Base-by-base conservation (phyloP, 139 green algal genomes). In the Dunaliella sp. region DNA sequence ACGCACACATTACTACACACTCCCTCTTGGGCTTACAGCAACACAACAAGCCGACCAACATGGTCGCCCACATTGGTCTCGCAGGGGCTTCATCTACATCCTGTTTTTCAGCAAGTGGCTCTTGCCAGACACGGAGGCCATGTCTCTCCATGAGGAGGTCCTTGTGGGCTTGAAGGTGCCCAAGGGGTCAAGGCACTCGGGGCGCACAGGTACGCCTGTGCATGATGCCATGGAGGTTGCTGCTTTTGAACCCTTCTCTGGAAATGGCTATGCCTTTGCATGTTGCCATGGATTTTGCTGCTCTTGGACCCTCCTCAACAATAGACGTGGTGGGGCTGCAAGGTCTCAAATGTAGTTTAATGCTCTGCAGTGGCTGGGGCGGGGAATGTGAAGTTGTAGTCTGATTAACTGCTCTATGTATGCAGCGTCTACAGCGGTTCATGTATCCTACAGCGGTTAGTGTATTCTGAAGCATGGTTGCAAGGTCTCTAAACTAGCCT, bases 131-230 rank as follows among this genome's bases (percentile, higher is more conserved):
- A 88, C 85, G 26, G 73, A 78, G 73, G 73, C 73, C 80, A 86
- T 32, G 80, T 65, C 48, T 65, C 73, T 78, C 26, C 73, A 32
- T 33, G 30, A 78, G 2, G 30, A 78, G 30, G 28, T 33, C 16
- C 28, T 33, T 33, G 73, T 36, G 7, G 73, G 73, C 48, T 16
- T 65, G 7, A 65, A 26, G 48, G 48, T 65, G 48, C 48, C 48
- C 86, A 7, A 75, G 85, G 3, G 88, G 88, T 33, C 86, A 82
- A 32, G 89, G 33, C 38, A 90, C 93, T 25, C 33, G 85, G 58
- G 88, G 82, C 26, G 58, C 48, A 65, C 48, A 65, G 48, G 48
- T 65, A 16, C 7, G 48, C 16, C 7, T 65, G 48, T 7, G 48
- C 73, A 36, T 3, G 3, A 32, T n/a, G n/a, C n/a, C n/a, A 3